A percentile compares a stretch with the other conserved stretches of the same genome.
phyloP scores from a whole-genome alignment of 140 eudicot species.

The Senecio squalidus region DNA sequence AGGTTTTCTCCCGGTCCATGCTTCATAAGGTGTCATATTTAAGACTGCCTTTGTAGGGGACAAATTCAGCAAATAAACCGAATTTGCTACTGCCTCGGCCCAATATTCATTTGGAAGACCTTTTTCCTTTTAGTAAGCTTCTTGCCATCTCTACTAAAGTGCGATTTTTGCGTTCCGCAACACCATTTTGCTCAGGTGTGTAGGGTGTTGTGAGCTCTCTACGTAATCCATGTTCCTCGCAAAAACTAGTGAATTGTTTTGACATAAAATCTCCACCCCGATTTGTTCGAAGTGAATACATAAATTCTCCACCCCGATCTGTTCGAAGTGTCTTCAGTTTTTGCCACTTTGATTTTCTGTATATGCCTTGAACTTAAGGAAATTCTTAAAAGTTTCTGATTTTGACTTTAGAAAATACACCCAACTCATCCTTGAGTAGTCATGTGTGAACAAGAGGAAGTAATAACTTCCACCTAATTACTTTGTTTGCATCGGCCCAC shows the following conservation, averaged over 20 bases:
- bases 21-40: neutral
- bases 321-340: neutral
- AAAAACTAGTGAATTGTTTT: neutral
- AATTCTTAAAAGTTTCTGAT: neutral
- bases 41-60: neutral
- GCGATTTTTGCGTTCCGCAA: neutral
- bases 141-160: neutral
- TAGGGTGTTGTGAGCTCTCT: neutral
- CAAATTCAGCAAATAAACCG: neutral
- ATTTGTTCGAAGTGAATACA: too few species aligned
- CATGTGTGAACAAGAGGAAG: slow-evolving; percentile 4
- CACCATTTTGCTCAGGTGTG: neutral
- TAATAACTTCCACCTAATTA: neutral
- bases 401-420: neutral
- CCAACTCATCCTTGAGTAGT: neutral
- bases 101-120: neutral
- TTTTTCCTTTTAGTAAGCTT: neutral
- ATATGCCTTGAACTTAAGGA: neutral
- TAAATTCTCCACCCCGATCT: neutral
- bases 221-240: neutral
- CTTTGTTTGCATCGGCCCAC: neutral
- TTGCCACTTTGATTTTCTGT: neutral
- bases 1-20: neutral
- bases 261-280: too few species aligned
- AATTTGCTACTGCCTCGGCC: neutral